Base-by-base conservation (phyloP, 257 asterid species). In the Solanum sejunctum region DNA sequence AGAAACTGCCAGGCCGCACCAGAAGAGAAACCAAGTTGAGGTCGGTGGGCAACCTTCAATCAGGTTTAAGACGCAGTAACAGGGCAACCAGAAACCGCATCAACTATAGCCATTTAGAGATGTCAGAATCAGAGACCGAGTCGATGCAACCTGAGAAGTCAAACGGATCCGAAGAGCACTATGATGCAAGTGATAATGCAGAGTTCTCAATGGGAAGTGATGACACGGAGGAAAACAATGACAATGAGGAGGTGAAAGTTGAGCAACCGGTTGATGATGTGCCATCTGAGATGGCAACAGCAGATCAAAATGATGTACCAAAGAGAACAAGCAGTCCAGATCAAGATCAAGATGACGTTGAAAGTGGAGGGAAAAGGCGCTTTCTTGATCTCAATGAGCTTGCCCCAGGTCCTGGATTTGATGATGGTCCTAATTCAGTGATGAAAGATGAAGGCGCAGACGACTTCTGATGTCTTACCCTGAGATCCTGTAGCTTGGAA, bases 331-430 rank as follows among this genome's bases (percentile, higher is more conserved):
- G 83, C 49, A 86, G 88, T 54, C 90, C 89, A 54, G 88, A 70
- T 70, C 82, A 91, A 84, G 94, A 86, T 26, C 80, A 91, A 85
- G 94, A 86, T 66, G 91, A 90, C 85, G 90, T 58, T 73, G 94
- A 86, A 12, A 91, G 91, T 41, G 90, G 84, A 10, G 80, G 80
- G 78, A 90, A 90, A 87, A 88, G 93, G 85, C 98, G 85, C 16
- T 95, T 93, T 90, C 98, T 95, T 89, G 99, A 95, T 90, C 88
- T 95, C 21, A 95, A 95, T 21, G 92, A 95, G 91, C 98, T 95
- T 21, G 99, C 98, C 66, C 99, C 98, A 3, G 95, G 97, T 84
- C 90, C 98, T 69, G 97, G 98, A 77, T 88, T 94, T 51, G 98
- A 95, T 10, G 97, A 95, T 79, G 93, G 93, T 15, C 97, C 94